Evolutionary conservation across 179 eudicot species (phyloP).

Genomic region (Pouteria campechiana): DNA sequence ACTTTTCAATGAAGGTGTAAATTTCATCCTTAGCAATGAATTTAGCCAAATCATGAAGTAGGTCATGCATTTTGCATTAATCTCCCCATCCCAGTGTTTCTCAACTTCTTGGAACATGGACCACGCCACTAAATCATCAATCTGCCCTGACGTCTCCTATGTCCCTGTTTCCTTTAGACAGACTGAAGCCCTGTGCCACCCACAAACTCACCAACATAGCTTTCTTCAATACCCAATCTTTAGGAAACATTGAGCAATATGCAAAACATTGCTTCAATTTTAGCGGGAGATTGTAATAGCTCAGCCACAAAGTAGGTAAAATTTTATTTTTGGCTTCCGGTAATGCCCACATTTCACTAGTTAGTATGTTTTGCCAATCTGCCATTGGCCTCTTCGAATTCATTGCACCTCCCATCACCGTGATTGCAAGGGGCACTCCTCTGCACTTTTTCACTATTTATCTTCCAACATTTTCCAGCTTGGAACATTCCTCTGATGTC

Average conservation of each 20-base stretch:
- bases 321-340: slow-evolving; percentile 5
- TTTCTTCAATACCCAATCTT: slow-evolving; percentile 10
- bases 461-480: slow-evolving; percentile 7
- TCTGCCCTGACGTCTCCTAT: slow-evolving; percentile 6
- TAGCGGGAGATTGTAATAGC: slow-evolving; percentile 13
- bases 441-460: slow-evolving; percentile 12
- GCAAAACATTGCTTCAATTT: slow-evolving; percentile 12
- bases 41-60: slow-evolving; percentile 14
- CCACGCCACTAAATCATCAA: slow-evolving; percentile 7
- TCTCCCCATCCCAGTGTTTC: background rate
- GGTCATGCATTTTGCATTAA: slow-evolving; percentile 18
- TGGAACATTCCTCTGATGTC: background rate
- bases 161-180: background rate
- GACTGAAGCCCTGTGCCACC: slow-evolving; percentile 11
- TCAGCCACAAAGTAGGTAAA: slow-evolving; percentile 13
- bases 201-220: slow-evolving; percentile 9
- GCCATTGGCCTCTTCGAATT: too few relatives aligned
- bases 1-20: too few relatives aligned
- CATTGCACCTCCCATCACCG: slow-evolving; percentile 13
- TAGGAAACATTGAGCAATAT: slow-evolving; percentile 16
- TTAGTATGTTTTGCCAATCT: too few relatives aligned
- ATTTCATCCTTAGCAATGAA: too few relatives aligned
- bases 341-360: too few relatives aligned
- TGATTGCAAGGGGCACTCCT: slow-evolving; percentile 16
- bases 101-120: slow-evolving; percentile 10